Evolutionary conservation across 495 filamentous ascomycete genomes (phyloP), one percentile per base, ranked within the genome.

Genomic region (Penicillium ucsense): DNA sequence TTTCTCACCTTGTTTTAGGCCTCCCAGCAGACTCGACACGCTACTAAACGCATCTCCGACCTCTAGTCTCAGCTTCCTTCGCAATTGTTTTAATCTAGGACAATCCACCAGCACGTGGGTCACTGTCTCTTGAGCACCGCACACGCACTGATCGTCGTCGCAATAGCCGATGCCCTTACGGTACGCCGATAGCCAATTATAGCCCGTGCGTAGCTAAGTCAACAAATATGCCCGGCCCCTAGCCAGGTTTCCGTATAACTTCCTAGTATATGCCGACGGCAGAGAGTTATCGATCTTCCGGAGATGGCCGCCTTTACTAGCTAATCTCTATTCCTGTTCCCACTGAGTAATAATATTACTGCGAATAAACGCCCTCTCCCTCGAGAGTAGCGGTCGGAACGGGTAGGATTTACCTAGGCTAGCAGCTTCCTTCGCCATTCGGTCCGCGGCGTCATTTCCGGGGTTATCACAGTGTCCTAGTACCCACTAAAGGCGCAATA

Each of bases 1-100:
- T 60, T 48, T 54, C 56, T 57, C 48, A 51, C 53, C 58, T 66
- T 54, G 20, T 0, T 35, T 43, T 45, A 45, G 48, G 41, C 55
- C 53, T 61, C 56, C 56, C 41, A 66, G 46, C 51, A 62, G 54
- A 39, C 39, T 55, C 43, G 56, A 56, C n/a, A 64, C 46, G 40
- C 49, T 56, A 41, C 54, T 55, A 34, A 66, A 55, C 45, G 53
- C 54, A 40, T 51, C 51, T 27, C 57, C 50, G 3, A 54, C 50
- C 30, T 62, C 47, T 32, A 43, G 48, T 38, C 50, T 36, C 33
- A 58, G 32, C 37, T 61, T 38, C 43, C 7, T 33, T 29, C 54
- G 52, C 40, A 53, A 44, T 4, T 50, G 53, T 27, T 36, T 9
- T 29, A 52, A 38, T 1, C 10, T 41, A 30, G 48, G 51, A 38